Base-by-base conservation (phyloP, 257 asterid genomes). In the Galeopsis tetrahit region DNA sequence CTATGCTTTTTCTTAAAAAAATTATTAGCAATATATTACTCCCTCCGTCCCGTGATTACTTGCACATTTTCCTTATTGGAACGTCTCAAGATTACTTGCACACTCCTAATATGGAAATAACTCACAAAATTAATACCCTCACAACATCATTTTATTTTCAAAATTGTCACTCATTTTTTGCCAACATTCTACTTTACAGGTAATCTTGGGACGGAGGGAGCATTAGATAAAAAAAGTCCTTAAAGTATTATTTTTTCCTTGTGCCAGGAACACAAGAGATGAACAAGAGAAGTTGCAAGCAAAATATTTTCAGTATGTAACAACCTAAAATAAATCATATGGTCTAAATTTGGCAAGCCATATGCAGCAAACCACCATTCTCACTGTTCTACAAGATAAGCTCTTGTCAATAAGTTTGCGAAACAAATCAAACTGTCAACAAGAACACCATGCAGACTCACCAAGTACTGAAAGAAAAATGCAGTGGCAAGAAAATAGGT, bases 401-500 rank as follows among this genome's bases (percentile, higher is more conserved):
- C 21, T 21, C 56, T 61, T 53, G 36, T 40, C 58, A 5, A 63
- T 59, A 38, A 13, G 57, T 56, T 21, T 68, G 64, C 38, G 14
- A 76, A 38, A 43, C 63, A 38, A 34, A 53, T 28, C 34, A 62
- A 39, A 28, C 43, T 7, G 42, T 42, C 39, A 21, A 32, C 69
- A 67, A 74, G 42, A 69, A 66, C 39, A 49, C 2, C 46, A 4
- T 75, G 56, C 48, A 14, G 53, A 72, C 49, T 11, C 53, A 55
- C 32, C 69, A 58, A 15, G 59, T 5, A 58, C 48, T 10, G 56
- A 33, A 68, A 75, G 33, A 70, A 52, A 70, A 68, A 74, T 48
- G 31, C 40, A 21, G 72, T 55, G 63, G 63, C 71, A 59, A 51
- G 70, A 78, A 64, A 70, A 51, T 43, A 70, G 68, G 68, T 39